A percentile compares a stretch with the other conserved stretches of the same genome.
These are phyloP conservation scores for Neofusicoccum sp. DNA, from an alignment of 2,329 filamentous ascomycete genomes.

Conservation along the genomic window DNA sequence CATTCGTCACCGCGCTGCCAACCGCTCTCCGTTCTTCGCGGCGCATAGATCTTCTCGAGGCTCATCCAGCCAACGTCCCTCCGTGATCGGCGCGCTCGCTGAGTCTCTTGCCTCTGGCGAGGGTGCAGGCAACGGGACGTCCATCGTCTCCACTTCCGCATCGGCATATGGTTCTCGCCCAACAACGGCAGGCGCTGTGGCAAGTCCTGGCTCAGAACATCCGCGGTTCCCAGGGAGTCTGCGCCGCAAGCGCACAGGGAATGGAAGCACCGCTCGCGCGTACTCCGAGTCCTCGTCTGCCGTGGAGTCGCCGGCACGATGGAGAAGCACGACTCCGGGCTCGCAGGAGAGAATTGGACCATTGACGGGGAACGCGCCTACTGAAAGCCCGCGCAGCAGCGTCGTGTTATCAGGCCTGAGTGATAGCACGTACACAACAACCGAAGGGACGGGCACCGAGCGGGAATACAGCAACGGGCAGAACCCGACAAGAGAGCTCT, in stretches of 20 bases:
- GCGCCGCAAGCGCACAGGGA: constrained; percentile 11
- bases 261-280: constrained; percentile 2
- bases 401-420: constrained; percentile 5
- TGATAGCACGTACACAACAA: constrained; percentile 12
- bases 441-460: constrained; percentile 1
- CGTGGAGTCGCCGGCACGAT: background rate
- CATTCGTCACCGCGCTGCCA: constrained; percentile 41
- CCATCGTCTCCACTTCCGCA: background rate
- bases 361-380: background rate
- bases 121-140: background rate
- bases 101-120: background rate
- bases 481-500: background rate
- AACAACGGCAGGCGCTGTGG: background rate
- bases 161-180: background rate
- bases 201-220: background rate
- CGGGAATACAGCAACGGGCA: constrained; percentile 1
- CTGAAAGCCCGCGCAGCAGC: constrained; percentile 11
- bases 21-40: constrained; percentile 41
- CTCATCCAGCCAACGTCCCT: constrained; percentile 24
- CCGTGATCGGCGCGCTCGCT: constrained; percentile 7
- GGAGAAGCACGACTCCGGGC: background rate
- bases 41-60: constrained; percentile 30
- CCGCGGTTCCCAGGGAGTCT: constrained; percentile 6
- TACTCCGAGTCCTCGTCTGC: constrained; percentile 5
- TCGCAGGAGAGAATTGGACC: background rate